These are phyloP conservation scores for Opeltia flavorubescens DNA, from an alignment of 495 filamentous ascomycete genomes.

Conservation along the genomic window DNA sequence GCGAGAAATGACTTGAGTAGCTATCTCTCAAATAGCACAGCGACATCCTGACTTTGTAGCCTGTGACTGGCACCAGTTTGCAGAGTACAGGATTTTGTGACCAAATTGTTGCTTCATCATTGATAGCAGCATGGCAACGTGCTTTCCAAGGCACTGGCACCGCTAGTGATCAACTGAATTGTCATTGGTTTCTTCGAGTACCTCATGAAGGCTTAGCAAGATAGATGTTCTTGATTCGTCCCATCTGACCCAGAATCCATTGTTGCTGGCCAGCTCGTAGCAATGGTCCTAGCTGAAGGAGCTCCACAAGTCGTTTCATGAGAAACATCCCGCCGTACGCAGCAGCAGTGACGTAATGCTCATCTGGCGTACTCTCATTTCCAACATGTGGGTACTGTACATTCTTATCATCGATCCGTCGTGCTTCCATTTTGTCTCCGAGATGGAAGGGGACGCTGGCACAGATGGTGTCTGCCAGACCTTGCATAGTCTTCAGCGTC, in stretches of 20 bases:
- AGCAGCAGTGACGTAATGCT: conserved; percentile 6
- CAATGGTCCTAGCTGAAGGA: background rate
- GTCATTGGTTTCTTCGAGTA: conserved; percentile 7
- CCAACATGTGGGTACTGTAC: conserved; percentile 3
- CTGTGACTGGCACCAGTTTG: too few species aligned
- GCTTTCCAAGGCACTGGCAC: too few species aligned
- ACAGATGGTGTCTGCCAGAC: conserved; percentile 1
- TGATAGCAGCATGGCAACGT: too few species aligned
- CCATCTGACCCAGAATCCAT: conserved; percentile 4
- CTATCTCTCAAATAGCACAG: too few species aligned
- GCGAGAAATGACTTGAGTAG: too few species aligned
- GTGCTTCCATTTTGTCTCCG: background rate
- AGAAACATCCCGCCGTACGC: conserved; percentile 4
- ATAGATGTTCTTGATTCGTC: conserved; percentile 3
- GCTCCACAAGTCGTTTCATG: background rate
- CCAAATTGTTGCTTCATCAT: too few species aligned
- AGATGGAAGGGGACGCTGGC: conserved; percentile 1
- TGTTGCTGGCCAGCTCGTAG: background rate
- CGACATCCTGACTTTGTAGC: too few species aligned
- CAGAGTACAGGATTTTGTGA: too few species aligned
- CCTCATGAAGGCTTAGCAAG: background rate
- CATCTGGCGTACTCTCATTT: background rate
- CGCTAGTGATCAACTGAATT: too few species aligned
- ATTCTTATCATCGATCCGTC: conserved; percentile 3
- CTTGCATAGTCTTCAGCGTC: background rate